phyloP scores from a whole-genome alignment of 2,329 filamentous ascomycete genomes.

The Leptographium radiaticola region DNA sequence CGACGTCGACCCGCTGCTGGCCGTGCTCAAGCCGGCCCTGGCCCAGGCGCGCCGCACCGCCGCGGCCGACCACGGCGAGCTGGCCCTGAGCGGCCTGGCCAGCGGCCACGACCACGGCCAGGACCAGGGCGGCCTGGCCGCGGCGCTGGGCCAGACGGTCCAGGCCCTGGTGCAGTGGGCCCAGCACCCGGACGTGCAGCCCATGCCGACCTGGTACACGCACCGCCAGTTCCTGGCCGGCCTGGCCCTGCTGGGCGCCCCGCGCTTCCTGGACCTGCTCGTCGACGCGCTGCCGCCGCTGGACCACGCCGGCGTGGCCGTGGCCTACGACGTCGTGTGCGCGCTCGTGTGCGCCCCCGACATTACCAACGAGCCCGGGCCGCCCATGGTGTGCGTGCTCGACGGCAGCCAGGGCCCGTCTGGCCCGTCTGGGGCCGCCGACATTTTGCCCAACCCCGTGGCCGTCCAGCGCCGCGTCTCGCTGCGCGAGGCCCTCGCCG shows the following conservation, averaged over 20 bases:
- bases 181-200: slow-evolving; percentile 36
- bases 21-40: slow-evolving; percentile 48
- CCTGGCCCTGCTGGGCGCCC: slow-evolving; percentile 47
- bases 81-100: slow-evolving; percentile 32
- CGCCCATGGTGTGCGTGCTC: slow-evolving; percentile 12
- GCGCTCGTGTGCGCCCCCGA: slow-evolving; percentile 58
- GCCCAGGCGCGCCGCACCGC: slow-evolving; percentile 47
- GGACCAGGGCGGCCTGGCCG: slow-evolving; percentile 41
- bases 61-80: slow-evolving; percentile 49
- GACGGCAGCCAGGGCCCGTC: slow-evolving; percentile 16
- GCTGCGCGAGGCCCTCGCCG: slow-evolving; percentile 45
- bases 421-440: too few species aligned
- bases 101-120: too few species aligned
- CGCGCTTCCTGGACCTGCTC: slow-evolving; percentile 45
- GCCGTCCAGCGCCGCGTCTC: slow-evolving; percentile 36
- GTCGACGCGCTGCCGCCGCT: slow-evolving; percentile 55
- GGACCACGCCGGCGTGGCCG: slow-evolving; percentile 41
- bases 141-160: slow-evolving; percentile 46
- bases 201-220: slow-evolving; percentile 53
- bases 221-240: slow-evolving; percentile 56
- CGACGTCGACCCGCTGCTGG: slow-evolving; percentile 56
- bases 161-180: slow-evolving; percentile 56
- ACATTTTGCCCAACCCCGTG: slow-evolving; percentile 22
- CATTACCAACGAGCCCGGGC: slow-evolving; percentile 26
- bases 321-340: slow-evolving; percentile 56